Conservation (phyloP, 2,329 filamentous ascomycete genomes). For the Diplodia seriata region DNA sequence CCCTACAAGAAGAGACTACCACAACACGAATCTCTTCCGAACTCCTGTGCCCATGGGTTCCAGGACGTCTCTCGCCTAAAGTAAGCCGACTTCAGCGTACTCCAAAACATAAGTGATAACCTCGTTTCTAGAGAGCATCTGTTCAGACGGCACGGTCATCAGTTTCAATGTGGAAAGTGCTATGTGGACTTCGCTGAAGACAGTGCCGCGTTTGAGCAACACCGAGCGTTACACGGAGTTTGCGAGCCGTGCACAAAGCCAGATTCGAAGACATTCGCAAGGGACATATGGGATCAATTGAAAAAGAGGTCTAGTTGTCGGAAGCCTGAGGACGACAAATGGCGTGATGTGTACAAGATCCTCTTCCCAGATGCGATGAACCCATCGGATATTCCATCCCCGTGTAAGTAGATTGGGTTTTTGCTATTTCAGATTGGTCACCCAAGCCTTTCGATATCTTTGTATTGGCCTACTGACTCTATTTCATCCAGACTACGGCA, state of each 20-base stretch:
- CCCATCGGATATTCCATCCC: not conserved
- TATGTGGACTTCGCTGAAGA: not conserved
- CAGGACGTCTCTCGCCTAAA: not conserved
- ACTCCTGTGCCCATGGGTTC: not conserved
- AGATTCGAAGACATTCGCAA: not conserved
- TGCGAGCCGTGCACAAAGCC: not conserved
- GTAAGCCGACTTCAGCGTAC: not conserved
- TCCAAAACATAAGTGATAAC: not conserved
- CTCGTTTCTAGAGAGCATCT: not conserved
- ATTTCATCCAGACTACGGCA: not conserved
- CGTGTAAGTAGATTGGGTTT: not conserved
- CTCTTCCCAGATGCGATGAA: not conserved
- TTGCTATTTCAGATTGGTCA: no score
- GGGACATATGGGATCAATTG: not conserved
- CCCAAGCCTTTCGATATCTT: no score
- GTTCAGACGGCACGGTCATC: not conserved
- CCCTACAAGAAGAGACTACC: not conserved
- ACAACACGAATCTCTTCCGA: not conserved
- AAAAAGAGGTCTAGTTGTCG: not conserved
- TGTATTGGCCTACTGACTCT: not conserved
- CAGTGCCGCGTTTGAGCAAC: not conserved
- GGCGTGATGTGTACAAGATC: not conserved
- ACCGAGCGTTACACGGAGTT: not conserved
- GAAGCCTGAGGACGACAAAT: not conserved
- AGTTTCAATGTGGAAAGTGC: not conserved